Evolutionary conservation across 257 asterid species (phyloP), one percentile per base, ranked within the genome.

Genomic region (Solanum chilense): DNA sequence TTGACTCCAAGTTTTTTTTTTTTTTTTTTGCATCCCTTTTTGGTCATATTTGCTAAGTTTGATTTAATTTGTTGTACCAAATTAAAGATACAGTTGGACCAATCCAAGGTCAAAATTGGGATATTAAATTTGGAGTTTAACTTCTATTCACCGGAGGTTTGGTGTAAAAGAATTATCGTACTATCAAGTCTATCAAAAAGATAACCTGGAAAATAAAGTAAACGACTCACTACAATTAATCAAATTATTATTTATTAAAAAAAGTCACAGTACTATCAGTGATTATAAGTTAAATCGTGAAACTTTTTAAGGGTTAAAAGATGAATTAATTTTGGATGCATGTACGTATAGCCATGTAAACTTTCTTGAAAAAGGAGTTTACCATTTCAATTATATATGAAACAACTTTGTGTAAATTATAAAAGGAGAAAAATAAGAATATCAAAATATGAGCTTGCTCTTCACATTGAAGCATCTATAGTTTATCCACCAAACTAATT

Each of bases 401-500:
- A 81, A 62, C 41, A 62, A 52, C 49, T 84, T 73, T 35, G 90
- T 82, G 86, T 71, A 73, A 39, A 52, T 56, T 52, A 86, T 88
- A 88, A 87, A 23, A 2, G 89, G 83, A 91, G 88, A 58, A 21
- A 49, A 37, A 35, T 52, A 23, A 88, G 76, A 69, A 64, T 9
- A 49, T 87, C 45, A 86, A 81, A 45, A 31, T 27, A 74, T n/a
- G 85, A 42, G 29, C n/a, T 20, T 20, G 16, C 66, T 66, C 91
- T 85, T 89, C 84, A 41, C 78, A 71, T 37, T 47, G 31, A 87
- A 77, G 88, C 41, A 56, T 89, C 87, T 60, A 73, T 73, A 12
- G 68, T 88, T 6, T 81, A 73, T 84, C 88, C 88, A 86, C 87
- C 89, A 91, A 88, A 87, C 92, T 85, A 82, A 74, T 73, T 35